Conservation (phyloP, 1,139 yeast genomes). For the Debaryomycetaceae sp. region DNA sequence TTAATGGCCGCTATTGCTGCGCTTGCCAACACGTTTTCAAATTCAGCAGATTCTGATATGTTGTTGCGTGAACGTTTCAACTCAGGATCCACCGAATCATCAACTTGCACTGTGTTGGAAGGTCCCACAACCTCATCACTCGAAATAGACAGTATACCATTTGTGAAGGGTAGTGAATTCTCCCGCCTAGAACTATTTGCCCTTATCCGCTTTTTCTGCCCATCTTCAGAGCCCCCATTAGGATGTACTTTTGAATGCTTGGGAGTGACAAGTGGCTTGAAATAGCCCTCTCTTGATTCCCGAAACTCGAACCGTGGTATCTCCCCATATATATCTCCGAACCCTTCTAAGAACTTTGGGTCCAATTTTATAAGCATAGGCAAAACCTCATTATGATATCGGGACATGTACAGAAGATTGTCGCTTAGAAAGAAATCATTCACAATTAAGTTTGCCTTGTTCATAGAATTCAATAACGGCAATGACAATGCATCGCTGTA, state of each 20-base stretch:
- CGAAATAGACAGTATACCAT: slow-evolving; percentile 5
- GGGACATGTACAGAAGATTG: slow-evolving; percentile 35
- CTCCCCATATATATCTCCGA: slow-evolving; percentile 27
- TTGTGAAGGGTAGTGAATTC: slow-evolving; percentile 8
- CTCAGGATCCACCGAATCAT: slow-evolving; percentile 30
- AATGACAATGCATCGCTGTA: slow-evolving; percentile 32
- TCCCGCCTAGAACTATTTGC: slow-evolving; percentile 5
- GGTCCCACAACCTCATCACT: slow-evolving; percentile 3
- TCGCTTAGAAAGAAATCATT: slow-evolving; percentile 39
- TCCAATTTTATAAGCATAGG: slow-evolving; percentile 32
- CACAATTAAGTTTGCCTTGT: slow-evolving; percentile 34
- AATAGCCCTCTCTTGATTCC: slow-evolving; percentile 29
- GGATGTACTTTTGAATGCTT: slow-evolving; percentile 12
- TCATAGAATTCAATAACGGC: slow-evolving; percentile 29
- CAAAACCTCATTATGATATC: slow-evolving; percentile 38
- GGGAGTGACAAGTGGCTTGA: slow-evolving; percentile 25
- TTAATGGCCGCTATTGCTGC: slow-evolving; percentile 38
- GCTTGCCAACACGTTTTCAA: slow-evolving; percentile 29
- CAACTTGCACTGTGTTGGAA: slow-evolving; percentile 10
- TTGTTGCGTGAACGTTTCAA: slow-evolving; percentile 22
- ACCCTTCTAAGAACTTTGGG: slow-evolving; percentile 26
- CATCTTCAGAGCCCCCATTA: slow-evolving; percentile 1
- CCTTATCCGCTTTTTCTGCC: slow-evolving; percentile 13
- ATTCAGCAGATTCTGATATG: slow-evolving; percentile 17
- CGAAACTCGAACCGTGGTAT: slow-evolving; percentile 35